phyloP scores from a whole-genome alignment of 129 eudicot species.

The Tagetes patula region DNA sequence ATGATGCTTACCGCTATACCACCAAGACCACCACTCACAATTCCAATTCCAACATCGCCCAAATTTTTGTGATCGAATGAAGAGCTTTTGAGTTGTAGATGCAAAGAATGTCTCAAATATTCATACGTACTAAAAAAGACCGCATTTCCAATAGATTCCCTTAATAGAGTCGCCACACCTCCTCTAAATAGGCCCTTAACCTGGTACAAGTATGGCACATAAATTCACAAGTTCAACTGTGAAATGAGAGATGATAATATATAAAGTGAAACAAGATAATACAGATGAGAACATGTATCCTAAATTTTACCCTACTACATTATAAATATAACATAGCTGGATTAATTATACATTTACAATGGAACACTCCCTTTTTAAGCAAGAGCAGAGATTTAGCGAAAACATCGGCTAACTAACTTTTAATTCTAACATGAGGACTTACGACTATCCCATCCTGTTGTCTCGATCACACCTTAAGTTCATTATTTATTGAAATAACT shows the following conservation, averaged over 20 bases:
- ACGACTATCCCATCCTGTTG: no score
- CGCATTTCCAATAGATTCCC: conserved; percentile 87
- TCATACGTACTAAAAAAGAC: conserved; percentile 80
- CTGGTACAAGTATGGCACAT: conserved; percentile 42
- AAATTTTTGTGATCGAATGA: conserved; percentile 41
- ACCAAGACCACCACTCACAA: conserved; percentile 86
- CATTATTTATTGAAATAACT: neutral
- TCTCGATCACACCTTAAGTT: neutral
- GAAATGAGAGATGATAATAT: neutral
- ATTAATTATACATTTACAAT: neutral
- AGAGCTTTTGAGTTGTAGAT: conserved; percentile 49
- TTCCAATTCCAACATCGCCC: conserved; percentile 72
- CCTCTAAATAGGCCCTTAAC: conserved; percentile 76
- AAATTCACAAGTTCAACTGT: conserved; percentile 23
- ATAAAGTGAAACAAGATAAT: neutral
- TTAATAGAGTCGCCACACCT: conserved; percentile 65
- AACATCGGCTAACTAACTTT: no score
- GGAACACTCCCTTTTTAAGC: neutral
- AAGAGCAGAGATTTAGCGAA: neutral
- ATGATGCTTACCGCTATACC: conserved; percentile 73
- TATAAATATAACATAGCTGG: neutral
- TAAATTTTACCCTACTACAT: neutral
- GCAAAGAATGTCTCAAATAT: conserved; percentile 65
- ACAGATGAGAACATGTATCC: neutral
- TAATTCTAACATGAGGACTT: no score